phyloP scores from a whole-genome alignment of 2,329 filamentous ascomycete genomes.

The Calonectria naviculata region DNA sequence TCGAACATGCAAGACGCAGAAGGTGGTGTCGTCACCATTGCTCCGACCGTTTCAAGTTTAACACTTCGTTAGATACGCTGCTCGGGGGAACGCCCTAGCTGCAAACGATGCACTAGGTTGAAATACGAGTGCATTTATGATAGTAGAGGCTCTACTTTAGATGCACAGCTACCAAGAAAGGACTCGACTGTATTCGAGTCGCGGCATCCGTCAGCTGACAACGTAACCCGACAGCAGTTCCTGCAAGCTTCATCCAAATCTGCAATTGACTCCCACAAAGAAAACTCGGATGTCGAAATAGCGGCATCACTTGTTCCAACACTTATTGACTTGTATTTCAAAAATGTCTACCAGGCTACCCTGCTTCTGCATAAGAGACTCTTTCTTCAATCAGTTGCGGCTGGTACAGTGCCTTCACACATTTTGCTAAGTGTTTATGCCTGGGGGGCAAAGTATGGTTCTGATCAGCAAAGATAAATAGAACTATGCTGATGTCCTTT shows the following conservation, averaged over 20 bases:
- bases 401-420: background rate
- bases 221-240: too few relatives aligned
- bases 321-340: constrained; percentile 24
- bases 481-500: background rate
- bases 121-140: constrained; percentile 12
- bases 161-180: background rate
- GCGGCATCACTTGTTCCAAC: background rate
- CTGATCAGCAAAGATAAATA: too few relatives aligned
- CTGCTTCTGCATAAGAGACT: constrained; percentile 15
- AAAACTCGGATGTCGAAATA: background rate
- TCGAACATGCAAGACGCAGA: constrained; percentile 28
- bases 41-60: background rate
- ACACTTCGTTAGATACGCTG: constrained; percentile 28
- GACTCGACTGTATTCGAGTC: background rate
- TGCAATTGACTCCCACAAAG: background rate
- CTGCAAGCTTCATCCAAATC: too few relatives aligned
- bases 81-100: constrained; percentile 28
- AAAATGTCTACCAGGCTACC: constrained; percentile 28
- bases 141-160: background rate
- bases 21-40: background rate
- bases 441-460: constrained; percentile 38
- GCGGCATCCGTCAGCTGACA: background rate
- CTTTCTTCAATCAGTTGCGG: background rate
- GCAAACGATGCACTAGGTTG: constrained; percentile 26
- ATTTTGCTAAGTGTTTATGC: constrained; percentile 28